These are phyloP conservation scores for Boletus pseudo-olivaceus DNA, from an alignment of 768 basidiomycete genomes.

Conservation along the genomic window DNA sequence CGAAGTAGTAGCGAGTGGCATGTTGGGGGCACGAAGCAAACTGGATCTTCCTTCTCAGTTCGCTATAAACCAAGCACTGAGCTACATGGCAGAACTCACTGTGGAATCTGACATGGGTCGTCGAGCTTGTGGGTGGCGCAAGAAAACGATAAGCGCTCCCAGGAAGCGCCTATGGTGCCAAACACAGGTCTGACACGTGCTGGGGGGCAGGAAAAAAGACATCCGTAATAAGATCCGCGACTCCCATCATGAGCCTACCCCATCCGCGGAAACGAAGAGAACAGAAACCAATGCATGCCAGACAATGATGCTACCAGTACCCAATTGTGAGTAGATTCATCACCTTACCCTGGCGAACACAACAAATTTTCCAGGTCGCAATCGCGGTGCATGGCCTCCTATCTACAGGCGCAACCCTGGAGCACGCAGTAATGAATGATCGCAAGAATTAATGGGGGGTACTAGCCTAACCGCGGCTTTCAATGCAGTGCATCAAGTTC, in stretches of 20 bases:
- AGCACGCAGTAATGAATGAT: background rate
- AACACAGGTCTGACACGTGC: conserved; percentile 18
- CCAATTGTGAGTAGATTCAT: background rate
- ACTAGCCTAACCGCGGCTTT: conserved; percentile 6
- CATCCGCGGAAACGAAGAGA: conserved; percentile 6
- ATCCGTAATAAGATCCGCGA: background rate
- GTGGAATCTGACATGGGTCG: background rate
- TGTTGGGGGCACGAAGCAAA: conserved; percentile 9
- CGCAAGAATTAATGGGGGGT: background rate
- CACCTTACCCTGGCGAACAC: background rate
- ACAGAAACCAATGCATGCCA: background rate
- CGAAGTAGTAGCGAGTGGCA: background rate
- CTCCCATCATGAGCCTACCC: background rate
- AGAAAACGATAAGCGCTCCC: background rate
- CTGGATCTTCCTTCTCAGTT: background rate
- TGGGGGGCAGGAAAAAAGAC: conserved; percentile 11
- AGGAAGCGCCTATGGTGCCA: background rate
- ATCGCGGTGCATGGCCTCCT: conserved; percentile 4
- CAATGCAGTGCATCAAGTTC: background rate
- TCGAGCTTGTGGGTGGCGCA: background rate
- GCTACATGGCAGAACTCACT: background rate
- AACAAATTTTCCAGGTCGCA: background rate
- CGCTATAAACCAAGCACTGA: background rate
- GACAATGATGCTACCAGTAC: background rate
- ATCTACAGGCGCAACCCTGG: conserved; percentile 7